Evolutionary conservation across 345 rosid genomes (phyloP), one percentile per base, ranked within the genome.

Genomic region (Boechera retrofracta): DNA sequence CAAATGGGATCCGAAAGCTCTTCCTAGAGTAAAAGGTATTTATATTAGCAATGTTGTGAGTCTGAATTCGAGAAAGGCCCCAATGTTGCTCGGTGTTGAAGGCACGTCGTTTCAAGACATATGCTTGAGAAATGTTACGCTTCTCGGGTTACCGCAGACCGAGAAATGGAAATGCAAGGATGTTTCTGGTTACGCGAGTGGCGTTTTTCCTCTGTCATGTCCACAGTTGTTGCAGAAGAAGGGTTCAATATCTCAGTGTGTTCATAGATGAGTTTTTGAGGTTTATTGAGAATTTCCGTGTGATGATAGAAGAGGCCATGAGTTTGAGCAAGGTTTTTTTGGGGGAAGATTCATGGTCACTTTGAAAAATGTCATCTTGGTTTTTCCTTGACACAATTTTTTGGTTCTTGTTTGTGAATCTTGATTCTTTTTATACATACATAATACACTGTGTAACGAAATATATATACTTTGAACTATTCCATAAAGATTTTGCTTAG

Each of bases 111-210:
- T 88, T 73, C 87, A 81, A 81, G 89, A 78, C 9, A 80, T 93
- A 63, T 96, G 97, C 80, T 85, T 96, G 77, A 88, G 78, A 83
- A 96, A 93, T 77, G 81, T 93, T 66, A 88, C 88, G 4, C 67
- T 89, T 6, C 67, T 81, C 7, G 98, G 98, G 7, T 73, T 91
- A 57, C 70, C 71, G 3, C 52, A 85, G 1, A 71, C 82, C 4
- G 83, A 79, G 15, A 75, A 77, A 51, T 95, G 99, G 99, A 94
- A 84, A 48, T 95, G 99, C 65, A 87, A 93, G 72, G 88, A 82
- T 72, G 81, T 95, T 73, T 87, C 94, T 0, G 99, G 99, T 38
- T 89, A 80, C 35, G 76, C 89, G 0, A 70, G 78, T 66, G 82
- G 79, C 0, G 91, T 93, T 5, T 83, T 74, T 51, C 98, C 98